Base-by-base conservation (phyloP, 202 grass and related monocot species). In the Setaria italica region DNA sequence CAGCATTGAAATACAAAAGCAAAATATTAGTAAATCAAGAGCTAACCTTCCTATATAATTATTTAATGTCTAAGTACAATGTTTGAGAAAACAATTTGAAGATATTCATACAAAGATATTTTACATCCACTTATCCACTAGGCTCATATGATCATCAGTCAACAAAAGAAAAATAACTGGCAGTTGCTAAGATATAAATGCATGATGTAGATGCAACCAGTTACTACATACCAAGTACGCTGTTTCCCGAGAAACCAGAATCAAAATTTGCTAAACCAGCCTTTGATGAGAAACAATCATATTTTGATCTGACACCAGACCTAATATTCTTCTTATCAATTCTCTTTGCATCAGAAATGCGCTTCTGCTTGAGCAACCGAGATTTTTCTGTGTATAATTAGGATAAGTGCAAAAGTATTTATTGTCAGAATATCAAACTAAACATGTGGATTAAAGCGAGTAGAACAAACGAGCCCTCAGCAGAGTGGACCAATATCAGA, bases 281-380 rank as follows among this genome's bases (percentile, higher is more conserved):
- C 85, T 90, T 94, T 80, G 89, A 88, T 88, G 80, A 87, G 80
- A 90, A 92, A 91, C 82, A 86, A 86, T 96, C 94, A 82, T 86
- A 91, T 87, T 96, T 96, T 82, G 91, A 86, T 93, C 88, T 93
- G 67, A 86, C 58, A 86, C 88, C 85, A 88, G 85, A 81, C 90
- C 91, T 97, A 64, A 91, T 25, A 82, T 78, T 91, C 88, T 92
- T 97, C 85, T 93, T 92, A 76, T 97, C 94, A 76, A 67, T 92
- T 89, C 88, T 90, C 84, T 90, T 97, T 77, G 85, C 74, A 83
- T 97, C 94, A 83, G 74, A 81, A 78, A 91, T 47, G 50, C 92
- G 91, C 90, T 92, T 97, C 74, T 90, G 94, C 92, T 97, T 97
- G 43, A 90, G 67, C 63, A 89, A 49, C 57, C 94, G 90, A 63